Evolutionary conservation across 1,284 basidiomycete species (phyloP), one percentile per base, ranked within the genome.

Genomic region (Apiotrichum porosum): DNA sequence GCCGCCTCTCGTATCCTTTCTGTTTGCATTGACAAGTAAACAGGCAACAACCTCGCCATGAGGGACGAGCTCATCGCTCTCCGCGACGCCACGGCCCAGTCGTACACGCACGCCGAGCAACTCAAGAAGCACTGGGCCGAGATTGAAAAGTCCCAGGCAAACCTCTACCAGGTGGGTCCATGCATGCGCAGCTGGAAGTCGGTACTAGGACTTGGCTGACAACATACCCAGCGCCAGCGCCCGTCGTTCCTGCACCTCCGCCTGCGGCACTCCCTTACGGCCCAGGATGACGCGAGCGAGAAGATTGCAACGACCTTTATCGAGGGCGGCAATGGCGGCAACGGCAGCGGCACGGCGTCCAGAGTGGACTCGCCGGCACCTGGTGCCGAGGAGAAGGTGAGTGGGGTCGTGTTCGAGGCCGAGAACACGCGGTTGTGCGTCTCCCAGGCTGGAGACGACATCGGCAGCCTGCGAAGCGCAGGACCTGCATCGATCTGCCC

Each of bases 281-380:
- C 85, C 19, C 90, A 93, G 71, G 92, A 97, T 60, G 89, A 91
- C 52, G 73, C 79, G 15, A 91, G 88, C 1, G 92, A 97, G 69
- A 77, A 82, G 6, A 73, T 92, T 22, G 88, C 89, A 0, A 81
- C 83, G 15, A 74, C 81, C 0, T 93, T 95, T 64, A 80, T 92
- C 26, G 84, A 87, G 38, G 79, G 80, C 26, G 26, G 8, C 26
- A 12, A 12, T 28, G 26, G 26, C 12, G 26, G 26, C 57, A 28
- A 72, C 19, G 63, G 71, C 23, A 61, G 46, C 32, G 46, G 31
- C 17, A 42, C 42, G n/a, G 54, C 33, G 18, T 68, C 63, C 17
- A 46, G 76, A 37, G 62, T 68, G 36, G 66, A 65, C 46, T 71
- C 63, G 49, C 78, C 78, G 8, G 63, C 66, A 2, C 71, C 74